Evolutionary conservation across 139 green algal genomes (phyloP), one percentile per base, ranked within the genome.

Genomic region (Desmodesmus armatus): DNA sequence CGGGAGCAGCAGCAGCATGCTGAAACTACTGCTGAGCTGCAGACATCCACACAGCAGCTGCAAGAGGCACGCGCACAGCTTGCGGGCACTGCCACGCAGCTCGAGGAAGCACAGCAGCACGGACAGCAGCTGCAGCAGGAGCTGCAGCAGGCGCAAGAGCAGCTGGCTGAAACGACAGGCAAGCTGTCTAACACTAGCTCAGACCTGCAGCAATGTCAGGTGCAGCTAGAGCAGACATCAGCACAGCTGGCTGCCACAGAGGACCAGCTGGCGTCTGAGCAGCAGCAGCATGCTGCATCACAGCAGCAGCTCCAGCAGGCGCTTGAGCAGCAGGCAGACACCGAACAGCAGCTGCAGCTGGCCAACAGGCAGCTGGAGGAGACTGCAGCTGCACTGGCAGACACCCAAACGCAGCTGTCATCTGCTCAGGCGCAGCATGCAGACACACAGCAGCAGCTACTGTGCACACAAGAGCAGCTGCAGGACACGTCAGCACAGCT

Each of bases 131-230:
- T 29, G 72, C 44, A 21, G 79, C 78, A 9, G 35, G 31, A 69
- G 80, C 37, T 69, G 44, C 53, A 79, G 35, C 35, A 73, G 55
- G 39, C 53, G 66, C 63, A 65, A 33, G 78, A 60, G 7, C 17
- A 53, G 39, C 78, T 74, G 25, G 51, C 47, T 9, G 58, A 31
- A 82, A n/a, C n/a, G 74, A 66, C 40, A n/a, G 67, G 0, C 35
- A 82, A 15, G 51, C 23, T 3, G 31, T 44, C 5, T 25, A 43
- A 23, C 19, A 55, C 37, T 23, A 55, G 33, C 51, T 33, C 11
- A 29, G 27, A 35, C 11, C 39, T 60, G 37, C 13, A 78, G 69
- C 23, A 58, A 5, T 31, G 25, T 23, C 63, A 72, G 23, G 63
- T 33, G 6, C 11, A 75, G 31, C 11, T 43, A n/a, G 66, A 31